Evolutionary conservation across 129 eudicot genomes (phyloP), one percentile per base, ranked within the genome.

Genomic region (Escallonia herrerae): DNA sequence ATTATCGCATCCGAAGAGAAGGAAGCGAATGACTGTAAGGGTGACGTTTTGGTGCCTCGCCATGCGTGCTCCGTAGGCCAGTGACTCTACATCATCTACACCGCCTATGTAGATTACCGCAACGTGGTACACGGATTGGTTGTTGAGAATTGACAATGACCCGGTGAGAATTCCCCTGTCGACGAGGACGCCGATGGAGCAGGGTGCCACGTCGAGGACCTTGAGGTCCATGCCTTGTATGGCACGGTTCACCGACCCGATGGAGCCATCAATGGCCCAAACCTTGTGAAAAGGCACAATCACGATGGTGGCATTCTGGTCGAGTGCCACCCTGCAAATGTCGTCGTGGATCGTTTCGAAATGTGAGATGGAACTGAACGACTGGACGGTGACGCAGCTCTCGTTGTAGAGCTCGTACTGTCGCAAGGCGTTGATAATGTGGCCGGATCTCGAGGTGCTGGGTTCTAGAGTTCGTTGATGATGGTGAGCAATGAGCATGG

Each of bases 281-380:
- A 53, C 73, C 40, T 79, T 78, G 77, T 82, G 87, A n/a, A 78
- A 82, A 1, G 82, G 87, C 2, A 82, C 40, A 5, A 82, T 76
- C 7, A 79, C 52, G 8, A 82, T 38, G 11, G 68, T 46, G 10
- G 68, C 76, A 3, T 58, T 60, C 33, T 75, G 66, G 37, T 82
- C 84, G 2, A 63, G 43, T 1, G 81, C 81, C 15, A 75, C 45
- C 15, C 74, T 62, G 49, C 70, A 78, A 11, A 79, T 57, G 45
- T 75, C 81, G 8, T 75, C 71, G 41, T 49, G 54, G 68, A 72
- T 75, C 3, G 74, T 67, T 1, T 60, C 71, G 8, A 39, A 45
- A 44, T 64, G 76, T 0, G 87, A 71, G 43, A 75, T 15, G 12
- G 71, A 65, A 7, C 57, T 76, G 75, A 79, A 72, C 5, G 80